Evolutionary conservation across 805 yeast genomes (phyloP), one percentile per base, ranked within the genome.

Genomic region (Lachancea dasiensis): DNA sequence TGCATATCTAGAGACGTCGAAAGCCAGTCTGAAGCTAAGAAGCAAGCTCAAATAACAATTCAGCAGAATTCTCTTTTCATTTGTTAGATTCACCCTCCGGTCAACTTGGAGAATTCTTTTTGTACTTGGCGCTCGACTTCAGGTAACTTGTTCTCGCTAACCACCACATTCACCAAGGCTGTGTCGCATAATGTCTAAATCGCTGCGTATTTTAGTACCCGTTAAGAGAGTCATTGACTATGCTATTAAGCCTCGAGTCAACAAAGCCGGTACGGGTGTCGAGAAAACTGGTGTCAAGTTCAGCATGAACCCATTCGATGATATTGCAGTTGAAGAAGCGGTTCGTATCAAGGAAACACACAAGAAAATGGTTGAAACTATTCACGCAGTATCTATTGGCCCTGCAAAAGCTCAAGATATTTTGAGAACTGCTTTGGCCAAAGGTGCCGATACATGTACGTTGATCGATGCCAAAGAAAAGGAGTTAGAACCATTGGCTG

Each of bases 291-390:
- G 96, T 41, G 85, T 86, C 49, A 90, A 90, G 66, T 87, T 81
- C 69, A 76, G 86, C 56, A 86, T 90, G 61, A 92, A 92, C 61
- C 98, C 99, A 40, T 92, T 92, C 64, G 92, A 95, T 65, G 98
- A 92, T 64, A 92, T 92, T 58, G 98, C 98, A 6, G 77, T 92
- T 37, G 98, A 92, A 64, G 98, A 92, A 62, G 95, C 97, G 1
- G 68, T 89, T 28, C 75, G 81, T 50, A 73, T 92, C 51, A 78
- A 73, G 53, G 86, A 82, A 49, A 68, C 69, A 26, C 26, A 42
- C 20, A 64, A 81, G 58, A 79, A 80, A 53, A 60, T 74, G 34
- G 95, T 87, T 13, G 95, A 86, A 48, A 67, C 70, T 34, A 79
- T 90, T 46, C 96, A 89, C 58, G 95, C 92, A 5, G 95, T 90